A percentile compares a stretch with the other conserved stretches of the same genome.
Conservation (phyloP, 2,329 filamentous ascomycete species). For the Penicillium psychrosexuale region DNA sequence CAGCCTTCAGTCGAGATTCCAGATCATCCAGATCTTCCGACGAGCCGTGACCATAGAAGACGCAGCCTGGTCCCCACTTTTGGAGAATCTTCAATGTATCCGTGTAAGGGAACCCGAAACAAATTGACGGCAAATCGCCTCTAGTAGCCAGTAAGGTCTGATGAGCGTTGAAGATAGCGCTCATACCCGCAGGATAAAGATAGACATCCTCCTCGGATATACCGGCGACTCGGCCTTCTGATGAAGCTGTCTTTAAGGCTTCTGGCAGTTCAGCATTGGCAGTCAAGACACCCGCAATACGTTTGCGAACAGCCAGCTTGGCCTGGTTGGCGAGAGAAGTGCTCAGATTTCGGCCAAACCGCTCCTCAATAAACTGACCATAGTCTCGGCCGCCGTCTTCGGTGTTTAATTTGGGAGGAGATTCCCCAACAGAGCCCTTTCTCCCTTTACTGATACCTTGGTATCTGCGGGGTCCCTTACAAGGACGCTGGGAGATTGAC, state of each 20-base stretch:
- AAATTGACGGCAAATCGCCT: constrained; percentile 70
- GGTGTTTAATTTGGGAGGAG: constrained; percentile 17
- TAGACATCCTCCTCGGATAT: constrained; percentile 86
- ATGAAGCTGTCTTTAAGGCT: constrained; percentile 48
- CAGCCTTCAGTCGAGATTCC: constrained; percentile 65
- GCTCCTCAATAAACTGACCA: constrained; percentile 81
- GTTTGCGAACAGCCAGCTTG: constrained; percentile 76
- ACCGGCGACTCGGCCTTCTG: constrained; percentile 44
- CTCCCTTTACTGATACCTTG: constrained; percentile 50
- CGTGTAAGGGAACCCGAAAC: constrained; percentile 95
- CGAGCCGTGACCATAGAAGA: constrained; percentile 83
- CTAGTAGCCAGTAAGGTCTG: constrained; percentile 65
- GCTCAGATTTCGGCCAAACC: constrained; percentile 88
- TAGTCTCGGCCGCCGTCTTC: constrained; percentile 61
- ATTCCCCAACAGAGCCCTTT: constrained; percentile 51
- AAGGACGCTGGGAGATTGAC: constrained; percentile 35
- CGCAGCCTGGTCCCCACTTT: constrained; percentile 86
- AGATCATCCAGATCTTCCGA: constrained; percentile 78
- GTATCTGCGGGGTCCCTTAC: constrained; percentile 77
- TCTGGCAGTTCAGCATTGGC: constrained; percentile 66
- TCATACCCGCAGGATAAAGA: constrained; percentile 88
- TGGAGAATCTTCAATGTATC: constrained; percentile 93
- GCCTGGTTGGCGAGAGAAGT: constrained; percentile 75
- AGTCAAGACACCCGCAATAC: constrained; percentile 83
- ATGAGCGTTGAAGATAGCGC: constrained; percentile 87